These are phyloP conservation scores for Amaranthus cruentus DNA, from an alignment of 148 eudicot genomes.

Conservation along the genomic window DNA sequence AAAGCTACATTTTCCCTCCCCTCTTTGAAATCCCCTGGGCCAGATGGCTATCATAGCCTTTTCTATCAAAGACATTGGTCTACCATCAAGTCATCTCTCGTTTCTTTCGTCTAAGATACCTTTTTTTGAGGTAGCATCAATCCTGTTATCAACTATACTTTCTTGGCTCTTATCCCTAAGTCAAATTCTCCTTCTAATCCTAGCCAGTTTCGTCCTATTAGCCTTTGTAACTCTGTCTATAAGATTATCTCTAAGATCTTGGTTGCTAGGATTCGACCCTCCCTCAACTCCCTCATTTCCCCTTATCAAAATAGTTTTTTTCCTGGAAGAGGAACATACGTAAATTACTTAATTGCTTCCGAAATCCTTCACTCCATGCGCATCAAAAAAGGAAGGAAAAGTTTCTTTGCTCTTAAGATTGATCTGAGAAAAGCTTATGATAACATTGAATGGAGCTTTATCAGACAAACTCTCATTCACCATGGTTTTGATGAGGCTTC, in stretches of 20 bases:
- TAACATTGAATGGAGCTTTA: neutral
- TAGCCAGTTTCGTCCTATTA: neutral
- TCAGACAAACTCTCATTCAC: neutral
- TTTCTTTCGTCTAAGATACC: neutral
- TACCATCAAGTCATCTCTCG: neutral
- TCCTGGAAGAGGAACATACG: neutral
- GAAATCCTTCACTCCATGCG: neutral
- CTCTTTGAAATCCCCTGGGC: neutral
- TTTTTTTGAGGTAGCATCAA: neutral
- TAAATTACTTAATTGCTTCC: neutral
- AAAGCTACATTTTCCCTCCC: neutral
- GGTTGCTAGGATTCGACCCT: neutral
- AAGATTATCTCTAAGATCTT: neutral
- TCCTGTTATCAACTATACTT: neutral
- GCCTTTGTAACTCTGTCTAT: neutral
- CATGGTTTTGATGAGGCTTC: neutral
- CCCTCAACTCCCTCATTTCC: neutral
- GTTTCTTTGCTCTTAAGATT: neutral
- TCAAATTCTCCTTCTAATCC: neutral
- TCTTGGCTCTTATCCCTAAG: neutral
- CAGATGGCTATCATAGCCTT: neutral
- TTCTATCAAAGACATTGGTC: neutral
- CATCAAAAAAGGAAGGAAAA: neutral
- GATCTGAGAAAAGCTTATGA: slow-evolving; percentile 3
- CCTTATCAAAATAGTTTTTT: neutral